Evolutionary conservation across 331 rosid species (phyloP), one percentile per base, ranked within the genome.

Genomic region (Rosa hybrid): DNA sequence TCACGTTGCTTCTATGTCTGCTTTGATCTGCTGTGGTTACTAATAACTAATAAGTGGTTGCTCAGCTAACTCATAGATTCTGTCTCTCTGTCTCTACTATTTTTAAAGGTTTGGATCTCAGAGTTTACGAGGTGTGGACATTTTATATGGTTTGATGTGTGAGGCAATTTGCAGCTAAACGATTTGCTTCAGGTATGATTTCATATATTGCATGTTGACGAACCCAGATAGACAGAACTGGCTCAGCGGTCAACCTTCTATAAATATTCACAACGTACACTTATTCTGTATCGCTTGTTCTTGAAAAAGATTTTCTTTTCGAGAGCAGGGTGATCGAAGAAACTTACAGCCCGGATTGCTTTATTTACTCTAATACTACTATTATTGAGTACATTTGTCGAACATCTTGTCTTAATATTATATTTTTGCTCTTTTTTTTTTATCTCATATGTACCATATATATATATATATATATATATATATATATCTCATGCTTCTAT

Each of bases 41-140:
- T 79, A 63, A 75, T 86, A 10, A 49, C 30, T 44, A 12, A 56
- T 54, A 79, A 82, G 84, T 81, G 77, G 86, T 87, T 85, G 88
- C 80, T 89, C 82, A 84, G 85, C 93, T 78, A 83, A 87, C 90
- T 75, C 23, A 81, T 63, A 80, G 89, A 87, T 83, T 84, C 78
- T 89, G 91, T 89, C 90, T 72, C 86, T 51, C 74, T 74, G 45
- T 45, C 23, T 74, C 57, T 20, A 38, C 12, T 18, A 46, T 34
- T 57, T 45, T 53, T 59, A 49, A 20, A 1, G 64, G 27, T 12
- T 17, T 48, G 63, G 73, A 48, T 65, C 73, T 46, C 68, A 65
- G 65, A 39, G 27, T 65, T 13, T 7, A 10, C 9, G 17, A 16
- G 56, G 73, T 67, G n/a, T 48, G 73, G 74, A 3, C 12, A 71